Conservation (phyloP, 441 rosid genomes). For the Geranium incanum region DNA sequence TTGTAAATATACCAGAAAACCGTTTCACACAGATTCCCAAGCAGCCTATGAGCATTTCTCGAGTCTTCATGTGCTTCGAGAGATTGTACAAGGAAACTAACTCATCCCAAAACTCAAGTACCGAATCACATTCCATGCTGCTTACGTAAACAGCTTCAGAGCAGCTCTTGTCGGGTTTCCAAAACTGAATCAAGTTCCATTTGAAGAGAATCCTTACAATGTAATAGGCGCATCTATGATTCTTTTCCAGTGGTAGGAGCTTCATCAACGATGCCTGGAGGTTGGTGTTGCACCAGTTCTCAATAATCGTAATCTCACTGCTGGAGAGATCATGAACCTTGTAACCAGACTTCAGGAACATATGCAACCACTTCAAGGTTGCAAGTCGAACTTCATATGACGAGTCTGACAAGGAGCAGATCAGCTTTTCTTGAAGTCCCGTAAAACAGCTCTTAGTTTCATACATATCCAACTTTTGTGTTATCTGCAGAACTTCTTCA, state of each 20-base stretch:
- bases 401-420: constrained; percentile 55
- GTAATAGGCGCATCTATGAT: constrained; percentile 65
- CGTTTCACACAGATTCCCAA: constrained; percentile 67
- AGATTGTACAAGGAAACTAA: constrained; percentile 47
- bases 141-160: constrained; percentile 42
- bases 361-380: constrained; percentile 78
- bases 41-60: constrained; percentile 70
- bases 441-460: constrained; percentile 32
- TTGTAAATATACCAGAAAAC: constrained; percentile 36
- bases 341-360: constrained; percentile 43
- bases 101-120: constrained; percentile 58
- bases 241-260: constrained; percentile 53
- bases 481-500: constrained; percentile 34
- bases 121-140: constrained; percentile 49
- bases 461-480: constrained; percentile 24
- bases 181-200: constrained; percentile 73
- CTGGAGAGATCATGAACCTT: constrained; percentile 24
- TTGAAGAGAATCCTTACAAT: constrained; percentile 65
- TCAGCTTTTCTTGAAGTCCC: constrained; percentile 49
- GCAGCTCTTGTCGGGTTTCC: constrained; percentile 28
- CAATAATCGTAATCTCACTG: constrained; percentile 37
- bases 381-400: constrained; percentile 86
- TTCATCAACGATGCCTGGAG: constrained; percentile 60
- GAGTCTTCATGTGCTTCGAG: constrained; percentile 55
- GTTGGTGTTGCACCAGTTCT: constrained; percentile 53